These are phyloP conservation scores for Cercospora berteroae DNA, from an alignment of 2,329 filamentous ascomycete species.

Conservation along the genomic window DNA sequence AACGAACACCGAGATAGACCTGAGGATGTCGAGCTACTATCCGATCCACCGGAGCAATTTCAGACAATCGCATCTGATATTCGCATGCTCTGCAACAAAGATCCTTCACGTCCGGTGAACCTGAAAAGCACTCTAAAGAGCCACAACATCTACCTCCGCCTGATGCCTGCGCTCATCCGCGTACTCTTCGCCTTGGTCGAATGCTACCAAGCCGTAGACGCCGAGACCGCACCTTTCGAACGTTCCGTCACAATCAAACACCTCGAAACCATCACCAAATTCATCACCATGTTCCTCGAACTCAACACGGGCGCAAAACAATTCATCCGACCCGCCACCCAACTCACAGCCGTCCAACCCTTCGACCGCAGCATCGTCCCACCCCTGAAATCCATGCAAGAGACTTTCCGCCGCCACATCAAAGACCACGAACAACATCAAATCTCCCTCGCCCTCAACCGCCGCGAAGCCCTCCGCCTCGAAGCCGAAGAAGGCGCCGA, in stretches of 20 bases:
- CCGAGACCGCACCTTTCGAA: neutral
- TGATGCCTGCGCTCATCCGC: constrained; percentile 30
- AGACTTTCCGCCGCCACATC: constrained; percentile 16
- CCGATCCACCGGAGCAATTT: constrained; percentile 16
- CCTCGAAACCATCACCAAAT: constrained; percentile 16
- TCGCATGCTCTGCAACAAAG: constrained; percentile 15
- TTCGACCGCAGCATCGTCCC: constrained; percentile 20
- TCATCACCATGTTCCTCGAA: constrained; percentile 24
- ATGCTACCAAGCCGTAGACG: constrained; percentile 24
- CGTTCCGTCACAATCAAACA: constrained; percentile 21
- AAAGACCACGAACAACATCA: neutral
- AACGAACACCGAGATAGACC: neutral
- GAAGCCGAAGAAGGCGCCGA: constrained; percentile 8
- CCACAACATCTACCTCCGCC: constrained; percentile 31
- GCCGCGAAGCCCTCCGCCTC: neutral
- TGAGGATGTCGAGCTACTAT: neutral
- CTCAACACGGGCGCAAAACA: constrained; percentile 21
- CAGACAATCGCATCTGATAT: constrained; percentile 8
- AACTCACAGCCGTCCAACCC: constrained; percentile 23
- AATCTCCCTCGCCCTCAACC: neutral
- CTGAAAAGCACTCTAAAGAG: constrained; percentile 13
- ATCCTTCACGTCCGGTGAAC: constrained; percentile 16
- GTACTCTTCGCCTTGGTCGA: constrained; percentile 22
- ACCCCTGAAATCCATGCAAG: constrained; percentile 20
- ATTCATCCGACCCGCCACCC: constrained; percentile 17